These are phyloP conservation scores for Chaetomium cochliodes DNA, from an alignment of 495 filamentous ascomycete genomes.

Conservation along the genomic window DNA sequence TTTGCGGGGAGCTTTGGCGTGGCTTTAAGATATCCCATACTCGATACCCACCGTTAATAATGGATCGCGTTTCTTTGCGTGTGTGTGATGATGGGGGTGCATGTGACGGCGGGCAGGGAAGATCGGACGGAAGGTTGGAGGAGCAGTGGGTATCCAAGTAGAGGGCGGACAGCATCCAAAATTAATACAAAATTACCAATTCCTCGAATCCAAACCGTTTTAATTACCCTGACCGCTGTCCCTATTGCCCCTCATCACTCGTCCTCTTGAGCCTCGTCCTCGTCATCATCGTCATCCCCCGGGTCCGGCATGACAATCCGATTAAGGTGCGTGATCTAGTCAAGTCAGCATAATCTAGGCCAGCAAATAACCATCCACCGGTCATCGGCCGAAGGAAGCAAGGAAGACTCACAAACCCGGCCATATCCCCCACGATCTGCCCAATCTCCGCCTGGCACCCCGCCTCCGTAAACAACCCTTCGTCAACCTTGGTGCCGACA, in stretches of 20 bases:
- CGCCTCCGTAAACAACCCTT: constrained; percentile 52
- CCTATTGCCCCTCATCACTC: background rate
- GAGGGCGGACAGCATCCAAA: background rate
- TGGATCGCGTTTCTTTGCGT: background rate
- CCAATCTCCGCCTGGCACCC: constrained; percentile 55
- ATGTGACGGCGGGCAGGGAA: background rate
- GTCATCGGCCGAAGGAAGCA: constrained; percentile 17
- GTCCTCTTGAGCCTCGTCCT: constrained; percentile 10
- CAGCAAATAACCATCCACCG: background rate
- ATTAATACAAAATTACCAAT: background rate
- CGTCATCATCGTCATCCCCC: constrained; percentile 36
- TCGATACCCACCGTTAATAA: constrained; percentile 23
- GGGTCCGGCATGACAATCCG: constrained; percentile 54
- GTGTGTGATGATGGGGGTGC: background rate
- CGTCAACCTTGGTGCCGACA: constrained; percentile 58
- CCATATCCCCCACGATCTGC: constrained; percentile 49
- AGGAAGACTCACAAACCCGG: constrained; percentile 58
- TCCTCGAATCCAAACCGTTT: background rate
- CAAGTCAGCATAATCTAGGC: constrained; percentile 21
- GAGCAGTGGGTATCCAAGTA: background rate
- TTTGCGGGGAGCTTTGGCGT: constrained; percentile 17
- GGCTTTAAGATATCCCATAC: constrained; percentile 21
- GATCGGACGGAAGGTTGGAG: background rate
- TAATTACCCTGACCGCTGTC: background rate
- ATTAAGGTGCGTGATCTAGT: constrained; percentile 29